Evolutionary conservation across 352 stramenopile species (phyloP).

Genomic region (Phytophthora pinifolia): DNA sequence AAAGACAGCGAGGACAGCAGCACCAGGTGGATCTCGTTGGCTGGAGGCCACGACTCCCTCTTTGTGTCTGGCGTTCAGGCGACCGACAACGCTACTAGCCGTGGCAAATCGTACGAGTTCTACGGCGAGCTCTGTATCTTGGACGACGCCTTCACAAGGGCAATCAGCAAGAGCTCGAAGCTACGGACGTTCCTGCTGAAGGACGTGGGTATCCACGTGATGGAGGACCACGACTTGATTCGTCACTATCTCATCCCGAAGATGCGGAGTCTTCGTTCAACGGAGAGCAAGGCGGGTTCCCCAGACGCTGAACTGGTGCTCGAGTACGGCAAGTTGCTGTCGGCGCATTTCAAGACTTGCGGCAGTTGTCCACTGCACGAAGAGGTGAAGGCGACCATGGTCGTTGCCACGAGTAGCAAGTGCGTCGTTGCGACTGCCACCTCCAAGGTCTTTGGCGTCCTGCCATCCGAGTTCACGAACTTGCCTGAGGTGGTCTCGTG

Average conservation of each 20-base stretch:
- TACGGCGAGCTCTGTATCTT: slow-evolving; percentile 47
- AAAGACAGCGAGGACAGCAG: slow-evolving; percentile 3
- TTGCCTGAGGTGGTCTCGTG: slow-evolving; percentile 34
- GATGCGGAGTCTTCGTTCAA: slow-evolving; percentile 24
- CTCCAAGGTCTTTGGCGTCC: slow-evolving; percentile 29
- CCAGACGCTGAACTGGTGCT: slow-evolving; percentile 12
- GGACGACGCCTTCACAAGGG: slow-evolving; percentile 37
- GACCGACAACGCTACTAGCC: neutral
- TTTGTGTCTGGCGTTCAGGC: slow-evolving; percentile 20
- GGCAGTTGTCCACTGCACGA: slow-evolving; percentile 27
- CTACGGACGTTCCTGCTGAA: slow-evolving; percentile 52
- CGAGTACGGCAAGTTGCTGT: slow-evolving; percentile 39
- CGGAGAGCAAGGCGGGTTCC: neutral
- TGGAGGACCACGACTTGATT: slow-evolving; percentile 76
- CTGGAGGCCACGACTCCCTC: slow-evolving; percentile 38
- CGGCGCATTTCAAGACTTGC: slow-evolving; percentile 36
- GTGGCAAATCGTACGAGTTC: slow-evolving; percentile 29
- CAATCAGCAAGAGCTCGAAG: slow-evolving; percentile 27
- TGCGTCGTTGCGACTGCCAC: slow-evolving; percentile 15
- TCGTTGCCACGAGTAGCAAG: slow-evolving; percentile 30
- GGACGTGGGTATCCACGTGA: slow-evolving; percentile 57
- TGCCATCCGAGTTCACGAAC: slow-evolving; percentile 24
- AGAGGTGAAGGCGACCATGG: slow-evolving; percentile 32
- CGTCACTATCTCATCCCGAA: slow-evolving; percentile 58
- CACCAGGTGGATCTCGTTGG: slow-evolving; percentile 46